Evolutionary conservation across 1,284 basidiomycete genomes (phyloP).

Genomic region (Butyriboletus appendiculatus): DNA sequence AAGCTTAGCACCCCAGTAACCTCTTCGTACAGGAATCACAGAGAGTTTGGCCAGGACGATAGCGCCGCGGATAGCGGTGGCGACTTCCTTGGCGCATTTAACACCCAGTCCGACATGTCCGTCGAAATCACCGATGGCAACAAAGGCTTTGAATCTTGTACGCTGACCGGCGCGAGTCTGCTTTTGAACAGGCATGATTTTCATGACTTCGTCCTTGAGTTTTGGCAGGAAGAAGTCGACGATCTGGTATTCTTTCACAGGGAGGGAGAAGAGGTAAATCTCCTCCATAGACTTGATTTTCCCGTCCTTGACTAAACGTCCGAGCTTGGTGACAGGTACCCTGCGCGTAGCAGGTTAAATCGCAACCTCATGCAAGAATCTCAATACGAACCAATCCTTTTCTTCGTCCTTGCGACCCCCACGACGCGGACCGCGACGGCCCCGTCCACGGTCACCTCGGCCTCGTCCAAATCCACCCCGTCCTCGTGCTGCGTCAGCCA

Average conservation of each 20-base stretch:
- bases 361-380: not conserved
- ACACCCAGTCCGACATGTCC: constrained; percentile 99
- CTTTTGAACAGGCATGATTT: constrained; percentile 99
- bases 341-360: constrained; percentile 41
- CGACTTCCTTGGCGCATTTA: constrained; percentile 99
- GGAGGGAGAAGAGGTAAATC: constrained; percentile 99
- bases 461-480: constrained; percentile 89
- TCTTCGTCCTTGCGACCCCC: constrained; percentile 98
- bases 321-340: constrained; percentile 99
- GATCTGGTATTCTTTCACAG: constrained; percentile 98
- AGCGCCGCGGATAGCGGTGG: constrained; percentile 98
- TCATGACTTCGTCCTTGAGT: constrained; percentile 99
- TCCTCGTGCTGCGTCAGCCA: constrained; percentile 83
- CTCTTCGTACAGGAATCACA: constrained; percentile 94
- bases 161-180: constrained; percentile 99
- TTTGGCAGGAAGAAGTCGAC: constrained; percentile 97
- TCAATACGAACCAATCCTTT: constrained; percentile 89
- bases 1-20: constrained; percentile 99
- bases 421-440: constrained; percentile 90
- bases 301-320: constrained; percentile 98
- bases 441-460: constrained; percentile 81
- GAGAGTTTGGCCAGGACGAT: constrained; percentile 97
- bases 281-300: constrained; percentile 99
- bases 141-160: constrained; percentile 99
- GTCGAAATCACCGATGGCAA: constrained; percentile 98